Base-by-base conservation (phyloP, 1,284 basidiomycete genomes). In the Boletus smithii region DNA sequence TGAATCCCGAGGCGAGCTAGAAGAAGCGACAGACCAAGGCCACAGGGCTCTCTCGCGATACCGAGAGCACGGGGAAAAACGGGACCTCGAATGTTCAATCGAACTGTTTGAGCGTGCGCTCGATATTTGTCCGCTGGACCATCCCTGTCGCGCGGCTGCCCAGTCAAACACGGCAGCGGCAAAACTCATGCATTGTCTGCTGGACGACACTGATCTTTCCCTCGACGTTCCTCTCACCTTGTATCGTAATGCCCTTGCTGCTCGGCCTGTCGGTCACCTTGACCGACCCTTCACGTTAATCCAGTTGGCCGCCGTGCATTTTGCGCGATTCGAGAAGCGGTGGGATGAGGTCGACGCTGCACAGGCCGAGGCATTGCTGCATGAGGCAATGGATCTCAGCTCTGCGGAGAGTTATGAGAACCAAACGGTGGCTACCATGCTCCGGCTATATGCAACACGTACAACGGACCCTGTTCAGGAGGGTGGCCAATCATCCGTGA, bases 161-260 rank as follows among this genome's bases (percentile, higher is more conserved):
- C 39, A 51, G 13, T 55, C 48, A 26, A 57, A 58, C 32, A 10
- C 55, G 27, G 55, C 53, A 11, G 31, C 16, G 9, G 55, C 55
- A 32, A 42, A 41, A 24, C 26, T 44, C 17, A 32, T 32, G 20
- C 23, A 30, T 10, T 42, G 43, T 22, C 37, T 17, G 13, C 24
- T 43, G 9, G 7, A 32, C 6, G 29, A 35, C 14, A 36, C 23
- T 8, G 23, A 38, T 30, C 5, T 11, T 16, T 27, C 42, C 11
- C 33, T 57, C 5, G 44, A 51, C 2, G 22, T 37, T 20, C 40
- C 48, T 9, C 32, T 55, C n/a, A 17, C 23, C 0, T 33, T 55
- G 32, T 55, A 55, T 27, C 17, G 13, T 11, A 14, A 24, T 29
- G 43, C 43, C 2, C 50, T 51, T 8, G n/a, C 30, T 22, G 20